Conservation (phyloP, 2,329 filamentous ascomycete genomes). For the Coniella lustricola region DNA sequence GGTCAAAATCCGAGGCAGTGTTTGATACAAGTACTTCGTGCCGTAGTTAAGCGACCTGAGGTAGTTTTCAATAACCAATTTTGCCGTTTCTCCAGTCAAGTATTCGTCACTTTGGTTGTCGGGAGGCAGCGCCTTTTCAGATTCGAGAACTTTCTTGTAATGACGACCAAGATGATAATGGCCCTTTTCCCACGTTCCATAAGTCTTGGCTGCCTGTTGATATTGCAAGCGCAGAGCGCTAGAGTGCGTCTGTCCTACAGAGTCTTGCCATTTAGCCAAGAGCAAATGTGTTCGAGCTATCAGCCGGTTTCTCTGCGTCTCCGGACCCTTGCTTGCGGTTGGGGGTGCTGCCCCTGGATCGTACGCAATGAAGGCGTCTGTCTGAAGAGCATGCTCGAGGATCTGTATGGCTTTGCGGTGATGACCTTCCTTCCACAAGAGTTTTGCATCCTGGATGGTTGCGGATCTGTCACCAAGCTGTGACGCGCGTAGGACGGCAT, state of each 20-base stretch:
- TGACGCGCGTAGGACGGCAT: slow-evolving; percentile 83
- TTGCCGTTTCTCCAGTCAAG: slow-evolving; percentile 74
- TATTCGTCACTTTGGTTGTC: slow-evolving; percentile 72
- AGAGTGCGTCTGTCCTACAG: slow-evolving; percentile 86
- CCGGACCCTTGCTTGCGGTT: slow-evolving; percentile 34
- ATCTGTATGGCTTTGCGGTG: slow-evolving; percentile 92
- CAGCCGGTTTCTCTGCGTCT: slow-evolving; percentile 50
- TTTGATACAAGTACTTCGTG: slow-evolving; percentile 94
- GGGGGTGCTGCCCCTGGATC: slow-evolving; percentile 26
- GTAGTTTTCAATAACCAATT: slow-evolving; percentile 90
- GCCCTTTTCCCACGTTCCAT: slow-evolving; percentile 81
- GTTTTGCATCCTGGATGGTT: slow-evolving; percentile 86
- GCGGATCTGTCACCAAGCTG: slow-evolving; percentile 78
- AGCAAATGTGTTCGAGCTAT: slow-evolving; percentile 77
- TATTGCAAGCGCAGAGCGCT: slow-evolving; percentile 74
- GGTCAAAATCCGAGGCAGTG: slow-evolving; percentile 82
- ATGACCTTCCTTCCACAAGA: slow-evolving; percentile 89
- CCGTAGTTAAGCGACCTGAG: slow-evolving; percentile 79
- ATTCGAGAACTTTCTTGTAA: slow-evolving; percentile 93
- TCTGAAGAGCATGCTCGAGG: slow-evolving; percentile 76
- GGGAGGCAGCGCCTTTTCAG: slow-evolving; percentile 69
- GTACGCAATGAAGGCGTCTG: slow-evolving; percentile 58
- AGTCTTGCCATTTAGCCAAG: slow-evolving; percentile 93
- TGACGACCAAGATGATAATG: slow-evolving; percentile 96
- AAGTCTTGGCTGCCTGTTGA: slow-evolving; percentile 67